Evolutionary conservation across 306 rosid species (phyloP).

Genomic region (Vicia sativa): DNA sequence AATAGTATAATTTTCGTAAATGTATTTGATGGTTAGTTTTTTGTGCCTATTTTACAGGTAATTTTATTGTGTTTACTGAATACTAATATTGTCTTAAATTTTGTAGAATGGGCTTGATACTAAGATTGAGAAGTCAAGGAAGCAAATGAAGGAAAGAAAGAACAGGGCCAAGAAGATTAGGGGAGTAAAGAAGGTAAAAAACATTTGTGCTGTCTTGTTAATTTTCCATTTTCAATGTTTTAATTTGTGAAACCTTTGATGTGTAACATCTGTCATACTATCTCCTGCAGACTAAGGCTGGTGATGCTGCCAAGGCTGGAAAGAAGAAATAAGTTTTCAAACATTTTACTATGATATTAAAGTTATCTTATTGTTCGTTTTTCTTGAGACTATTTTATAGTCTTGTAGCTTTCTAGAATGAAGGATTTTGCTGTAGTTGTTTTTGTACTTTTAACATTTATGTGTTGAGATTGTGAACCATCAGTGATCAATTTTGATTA

Average conservation of each 20-base stretch:
- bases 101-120: slow-evolving; percentile 84
- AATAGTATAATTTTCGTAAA: background rate
- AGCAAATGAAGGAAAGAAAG: slow-evolving; percentile 93
- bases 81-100: too few relatives aligned
- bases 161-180: slow-evolving; percentile 85
- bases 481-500: slow-evolving; percentile 44
- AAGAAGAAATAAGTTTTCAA: slow-evolving; percentile 71
- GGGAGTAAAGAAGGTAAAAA: slow-evolving; percentile 78
- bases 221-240: background rate
- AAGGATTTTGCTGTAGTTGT: slow-evolving; percentile 28
- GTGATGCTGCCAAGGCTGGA: slow-evolving; percentile 82
- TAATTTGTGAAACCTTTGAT: too few relatives aligned
- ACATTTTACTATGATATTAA: slow-evolving; percentile 20
- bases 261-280: background rate
- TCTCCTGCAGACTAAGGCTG: slow-evolving; percentile 73
- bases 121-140: slow-evolving; percentile 80
- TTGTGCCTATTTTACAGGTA: too few relatives aligned
- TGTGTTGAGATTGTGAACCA: slow-evolving; percentile 32
- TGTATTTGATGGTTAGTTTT: too few relatives aligned
- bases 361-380: slow-evolving; percentile 30
- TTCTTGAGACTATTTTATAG: slow-evolving; percentile 34
- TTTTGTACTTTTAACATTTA: slow-evolving; percentile 25
- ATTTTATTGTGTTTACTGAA: too few relatives aligned
- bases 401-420: slow-evolving; percentile 36
- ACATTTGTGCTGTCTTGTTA: background rate